phyloP scores from a whole-genome alignment of 2,329 filamentous ascomycete species.

The Beauveria sp. region DNA sequence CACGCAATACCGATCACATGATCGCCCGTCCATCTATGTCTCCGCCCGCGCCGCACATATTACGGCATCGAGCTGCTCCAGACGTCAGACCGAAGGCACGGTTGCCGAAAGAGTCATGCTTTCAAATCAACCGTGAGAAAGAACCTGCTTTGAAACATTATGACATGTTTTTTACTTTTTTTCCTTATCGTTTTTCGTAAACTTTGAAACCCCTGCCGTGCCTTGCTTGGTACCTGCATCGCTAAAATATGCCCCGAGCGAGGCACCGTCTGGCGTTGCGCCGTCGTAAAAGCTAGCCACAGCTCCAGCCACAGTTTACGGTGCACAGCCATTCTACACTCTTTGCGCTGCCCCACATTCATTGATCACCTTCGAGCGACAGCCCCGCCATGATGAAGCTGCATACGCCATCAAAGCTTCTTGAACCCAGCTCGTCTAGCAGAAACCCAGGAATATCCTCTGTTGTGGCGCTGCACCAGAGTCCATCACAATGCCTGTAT shows the following conservation, averaged over 20 bases:
- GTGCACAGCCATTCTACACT: not conserved
- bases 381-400: conserved; percentile 10
- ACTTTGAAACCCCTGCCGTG: too few species aligned
- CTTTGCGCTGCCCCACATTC: not conserved
- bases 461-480: conserved; percentile 9
- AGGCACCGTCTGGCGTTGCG: not conserved
- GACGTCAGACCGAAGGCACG: not conserved
- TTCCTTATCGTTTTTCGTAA: not conserved
- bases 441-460: not conserved
- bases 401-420: conserved; percentile 8
- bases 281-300: not conserved
- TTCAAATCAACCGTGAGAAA: not conserved
- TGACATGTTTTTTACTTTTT: not conserved
- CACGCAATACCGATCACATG: conserved; percentile 6
- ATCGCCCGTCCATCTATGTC: not conserved
- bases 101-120: not conserved
- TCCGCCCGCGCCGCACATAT: not conserved
- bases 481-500: conserved; percentile 17
- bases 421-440: not conserved
- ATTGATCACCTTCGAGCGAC: conserved; percentile 1
- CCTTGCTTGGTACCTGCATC: not conserved
- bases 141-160: not conserved
- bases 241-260: not conserved
- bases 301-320: not conserved
- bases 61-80: not conserved